These are phyloP conservation scores for Panicum miliaceum DNA, from an alignment of 176 grass and related monocot genomes.

Conservation along the genomic window DNA sequence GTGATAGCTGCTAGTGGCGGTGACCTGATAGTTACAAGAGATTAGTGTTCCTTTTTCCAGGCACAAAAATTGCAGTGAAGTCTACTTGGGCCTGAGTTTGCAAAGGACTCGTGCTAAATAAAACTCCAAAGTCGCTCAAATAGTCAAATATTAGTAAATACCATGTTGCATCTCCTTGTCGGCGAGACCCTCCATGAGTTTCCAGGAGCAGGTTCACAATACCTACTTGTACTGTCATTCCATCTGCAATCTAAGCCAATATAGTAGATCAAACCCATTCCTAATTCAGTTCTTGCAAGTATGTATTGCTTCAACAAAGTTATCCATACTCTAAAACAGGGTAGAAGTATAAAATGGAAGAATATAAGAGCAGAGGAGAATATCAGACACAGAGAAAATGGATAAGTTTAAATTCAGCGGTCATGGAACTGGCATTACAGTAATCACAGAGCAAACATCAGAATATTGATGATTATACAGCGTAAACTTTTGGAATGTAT, in stretches of 20 bases:
- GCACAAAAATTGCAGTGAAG: conserved; percentile 6
- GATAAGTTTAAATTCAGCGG: conserved; percentile 20
- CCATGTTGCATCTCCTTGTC: conserved; percentile 81
- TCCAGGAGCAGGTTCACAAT: conserved; percentile 92
- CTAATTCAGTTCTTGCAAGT: conserved; percentile 32
- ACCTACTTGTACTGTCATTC: conserved; percentile 97
- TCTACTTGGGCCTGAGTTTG: conserved; percentile 6
- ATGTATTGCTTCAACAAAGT: conserved; percentile 26
- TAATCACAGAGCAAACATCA: background rate
- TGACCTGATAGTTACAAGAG: conserved; percentile 67
- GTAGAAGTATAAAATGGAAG: conserved; percentile 20
- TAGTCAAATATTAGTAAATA: conserved; percentile 58
- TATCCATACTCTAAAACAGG: conserved; percentile 16
- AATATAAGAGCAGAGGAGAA: background rate
- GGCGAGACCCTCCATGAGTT: conserved; percentile 76
- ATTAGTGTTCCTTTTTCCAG: conserved; percentile 17
- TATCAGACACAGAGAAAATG: conserved; percentile 27
- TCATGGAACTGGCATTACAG: background rate
- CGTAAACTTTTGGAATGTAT: conserved; percentile 16
- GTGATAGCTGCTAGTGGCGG: conserved; percentile 90
- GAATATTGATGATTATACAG: conserved; percentile 17
- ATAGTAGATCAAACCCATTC: conserved; percentile 41
- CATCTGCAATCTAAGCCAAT: conserved; percentile 88
- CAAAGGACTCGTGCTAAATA: background rate
- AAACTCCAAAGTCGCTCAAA: background rate